Evolutionary conservation across 1,284 basidiomycete species (phyloP).

Genomic region (Grifola frondosa): DNA sequence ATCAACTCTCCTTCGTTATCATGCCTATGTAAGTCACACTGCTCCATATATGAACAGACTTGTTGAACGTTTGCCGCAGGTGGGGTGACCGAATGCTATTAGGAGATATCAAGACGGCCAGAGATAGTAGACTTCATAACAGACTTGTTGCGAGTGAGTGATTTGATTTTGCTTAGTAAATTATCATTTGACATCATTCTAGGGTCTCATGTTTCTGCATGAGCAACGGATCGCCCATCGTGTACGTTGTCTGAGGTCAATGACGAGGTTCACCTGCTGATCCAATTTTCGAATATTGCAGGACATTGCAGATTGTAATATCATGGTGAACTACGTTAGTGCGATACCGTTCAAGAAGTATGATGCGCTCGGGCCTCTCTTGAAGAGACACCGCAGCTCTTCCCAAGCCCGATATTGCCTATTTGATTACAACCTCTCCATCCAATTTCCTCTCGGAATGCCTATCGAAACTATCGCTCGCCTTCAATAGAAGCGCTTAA

Average conservation of each 20-base stretch:
- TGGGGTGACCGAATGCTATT: background rate
- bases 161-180: background rate
- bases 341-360: too few relatives aligned
- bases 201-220: slow-evolving; percentile 4
- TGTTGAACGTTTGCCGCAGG: background rate
- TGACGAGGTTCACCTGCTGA: too few relatives aligned
- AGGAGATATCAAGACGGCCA: background rate
- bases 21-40: slow-evolving; percentile 2
- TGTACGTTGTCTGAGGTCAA: background rate
- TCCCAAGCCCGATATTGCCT: background rate
- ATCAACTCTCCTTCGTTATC: background rate
- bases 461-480: background rate
- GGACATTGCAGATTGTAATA: slow-evolving; percentile 2
- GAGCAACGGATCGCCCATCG: slow-evolving; percentile 5
- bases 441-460: background rate
- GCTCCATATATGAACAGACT: background rate
- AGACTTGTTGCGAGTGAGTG: background rate
- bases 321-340: slow-evolving; percentile 1
- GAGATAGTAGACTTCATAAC: slow-evolving; percentile 1
- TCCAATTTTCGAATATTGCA: background rate
- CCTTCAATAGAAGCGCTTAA: background rate
- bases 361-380: too few relatives aligned
- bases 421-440: slow-evolving; percentile 7
- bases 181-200: background rate
- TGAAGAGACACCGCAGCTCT: background rate